Base-by-base conservation (phyloP, 192 early-diverging fungal species). In the Backusella australiensis region DNA sequence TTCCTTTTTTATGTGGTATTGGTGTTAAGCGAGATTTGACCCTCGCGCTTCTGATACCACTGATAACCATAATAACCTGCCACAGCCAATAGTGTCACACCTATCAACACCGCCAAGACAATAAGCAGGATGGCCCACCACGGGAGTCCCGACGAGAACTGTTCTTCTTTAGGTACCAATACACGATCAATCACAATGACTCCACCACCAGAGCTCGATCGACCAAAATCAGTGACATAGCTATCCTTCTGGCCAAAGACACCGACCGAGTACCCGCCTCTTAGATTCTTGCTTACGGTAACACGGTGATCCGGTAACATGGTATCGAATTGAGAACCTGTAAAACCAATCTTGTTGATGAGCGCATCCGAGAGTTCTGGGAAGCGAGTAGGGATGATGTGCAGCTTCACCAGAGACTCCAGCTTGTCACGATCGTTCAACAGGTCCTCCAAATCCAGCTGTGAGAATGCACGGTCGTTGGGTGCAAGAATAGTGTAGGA, bases 321-420 rank as follows among this genome's bases (percentile, higher is more conserved):
- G 0, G 79, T 80, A 32, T 69, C 34, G 21, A 75, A 77, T 1
- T 77, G 68, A 9, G 21, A 53, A 35, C 75, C 80, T 21, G 63
- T 44, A 36, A 36, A 34, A 1, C 17, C 34, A 35, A 71, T 52
- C 9, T 67, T 41, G 1, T 34, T 36, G 4, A 0, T 23, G 42
- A 14, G 9, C 1, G 35, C 6, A 34, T 36, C 23, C n/a, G 12
- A 19, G 14, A 73, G 5, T n/a, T 34, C 39, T 42, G 78, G 74
- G 9, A 82, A 78, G 4, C 49, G 21, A 0, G 4, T 71, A 15
- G 91, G 92, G 7, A 94, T 82, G 2, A 94, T 81, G 80, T 94
- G 93, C 34, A 92, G 76, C 21, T 86, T 82, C 11, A 89, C 84
- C 1, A 92, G 73, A n/a, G 84, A 78, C 8, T 83, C 78, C 44